Conservation (phyloP, 2,329 filamentous ascomycete species). For the Colletotrichum spinosum region DNA sequence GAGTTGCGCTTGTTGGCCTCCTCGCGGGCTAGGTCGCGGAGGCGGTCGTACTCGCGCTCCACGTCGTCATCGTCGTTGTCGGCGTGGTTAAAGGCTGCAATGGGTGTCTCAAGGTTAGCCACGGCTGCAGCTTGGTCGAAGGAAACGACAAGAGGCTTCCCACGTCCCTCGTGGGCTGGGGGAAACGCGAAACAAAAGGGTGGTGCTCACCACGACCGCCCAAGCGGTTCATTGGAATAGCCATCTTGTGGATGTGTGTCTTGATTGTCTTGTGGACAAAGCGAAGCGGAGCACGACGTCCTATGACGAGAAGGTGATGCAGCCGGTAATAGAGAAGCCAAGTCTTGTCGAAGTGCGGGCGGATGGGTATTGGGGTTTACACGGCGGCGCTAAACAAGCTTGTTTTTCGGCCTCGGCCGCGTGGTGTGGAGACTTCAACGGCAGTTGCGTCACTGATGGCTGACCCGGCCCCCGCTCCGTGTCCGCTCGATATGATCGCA, state of each 20-base stretch:
- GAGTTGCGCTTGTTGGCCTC: slow-evolving; percentile 83
- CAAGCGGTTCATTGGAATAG: slow-evolving; percentile 38
- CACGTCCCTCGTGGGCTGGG: slow-evolving; percentile 7
- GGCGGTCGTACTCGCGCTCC: slow-evolving; percentile 91
- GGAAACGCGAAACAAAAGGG: slow-evolving; percentile 14
- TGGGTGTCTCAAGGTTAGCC: slow-evolving; percentile 4
- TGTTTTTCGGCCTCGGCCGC: slow-evolving; percentile 35
- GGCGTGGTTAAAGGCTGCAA: slow-evolving; percentile 80
- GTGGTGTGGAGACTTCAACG: slow-evolving; percentile 19
- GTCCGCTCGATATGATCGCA: neutral
- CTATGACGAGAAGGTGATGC: slow-evolving; percentile 14
- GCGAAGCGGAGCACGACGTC: slow-evolving; percentile 1
- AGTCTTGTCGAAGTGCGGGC: slow-evolving; percentile 7
- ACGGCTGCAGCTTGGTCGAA: no score
- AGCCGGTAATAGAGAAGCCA: slow-evolving; percentile 7
- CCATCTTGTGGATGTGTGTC: slow-evolving; percentile 15
- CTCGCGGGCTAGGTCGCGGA: slow-evolving; percentile 83
- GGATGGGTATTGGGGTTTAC: slow-evolving; percentile 17
- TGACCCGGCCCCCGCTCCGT: slow-evolving; percentile 21
- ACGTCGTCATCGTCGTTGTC: slow-evolving; percentile 71
- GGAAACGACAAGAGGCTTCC: neutral
- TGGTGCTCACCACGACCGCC: slow-evolving; percentile 38
- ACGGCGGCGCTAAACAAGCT: slow-evolving; percentile 35
- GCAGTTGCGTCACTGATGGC: slow-evolving; percentile 8
- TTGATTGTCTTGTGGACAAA: neutral